phyloP scores from a whole-genome alignment of 1,284 basidiomycete species.

The Bjerkandera adusta region DNA sequence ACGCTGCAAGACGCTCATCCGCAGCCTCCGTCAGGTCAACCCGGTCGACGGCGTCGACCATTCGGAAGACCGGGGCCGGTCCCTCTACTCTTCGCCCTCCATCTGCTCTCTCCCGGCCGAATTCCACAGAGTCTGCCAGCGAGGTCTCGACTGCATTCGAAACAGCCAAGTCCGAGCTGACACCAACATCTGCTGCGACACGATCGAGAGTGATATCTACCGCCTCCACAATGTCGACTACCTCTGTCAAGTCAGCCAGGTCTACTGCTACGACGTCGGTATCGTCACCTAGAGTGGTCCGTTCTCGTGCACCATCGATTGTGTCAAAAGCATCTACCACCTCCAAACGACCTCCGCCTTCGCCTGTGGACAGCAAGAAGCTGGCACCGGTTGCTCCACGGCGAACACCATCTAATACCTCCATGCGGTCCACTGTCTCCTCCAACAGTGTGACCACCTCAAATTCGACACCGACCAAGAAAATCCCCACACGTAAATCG shows the following conservation, averaged over 20 bases:
- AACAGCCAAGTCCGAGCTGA: conserved; percentile 48
- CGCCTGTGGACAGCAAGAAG: conserved; percentile 12
- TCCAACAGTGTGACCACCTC: conserved; percentile 46
- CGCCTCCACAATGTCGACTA: conserved; percentile 38
- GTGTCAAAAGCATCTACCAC: conserved; percentile 9
- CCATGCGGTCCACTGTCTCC: conserved; percentile 35
- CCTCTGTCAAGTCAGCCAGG: conserved; percentile 35
- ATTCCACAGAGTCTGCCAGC: conserved; percentile 46
- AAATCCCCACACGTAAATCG: conserved; percentile 7
- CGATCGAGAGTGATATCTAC: conserved; percentile 43
- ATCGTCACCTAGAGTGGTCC: conserved; percentile 18
- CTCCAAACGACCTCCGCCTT: conserved; percentile 12
- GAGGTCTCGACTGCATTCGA: conserved; percentile 54
- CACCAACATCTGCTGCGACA: conserved; percentile 31
- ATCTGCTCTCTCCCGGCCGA: conserved; percentile 38
- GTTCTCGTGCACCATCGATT: conserved; percentile 7
- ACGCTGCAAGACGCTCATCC: conserved; percentile 28
- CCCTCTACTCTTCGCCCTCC: conserved; percentile 26
- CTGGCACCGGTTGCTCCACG: conserved; percentile 5
- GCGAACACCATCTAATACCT: conserved; percentile 25
- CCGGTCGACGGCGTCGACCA: conserved; percentile 39
- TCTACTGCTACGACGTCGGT: conserved; percentile 24
- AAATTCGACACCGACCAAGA: conserved; percentile 32
- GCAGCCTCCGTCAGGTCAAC: conserved; percentile 34
- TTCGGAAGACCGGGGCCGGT: conserved; percentile 30